These are phyloP conservation scores for Aspergillus cavernicola DNA, from an alignment of 495 filamentous ascomycete species.

Conservation along the genomic window DNA sequence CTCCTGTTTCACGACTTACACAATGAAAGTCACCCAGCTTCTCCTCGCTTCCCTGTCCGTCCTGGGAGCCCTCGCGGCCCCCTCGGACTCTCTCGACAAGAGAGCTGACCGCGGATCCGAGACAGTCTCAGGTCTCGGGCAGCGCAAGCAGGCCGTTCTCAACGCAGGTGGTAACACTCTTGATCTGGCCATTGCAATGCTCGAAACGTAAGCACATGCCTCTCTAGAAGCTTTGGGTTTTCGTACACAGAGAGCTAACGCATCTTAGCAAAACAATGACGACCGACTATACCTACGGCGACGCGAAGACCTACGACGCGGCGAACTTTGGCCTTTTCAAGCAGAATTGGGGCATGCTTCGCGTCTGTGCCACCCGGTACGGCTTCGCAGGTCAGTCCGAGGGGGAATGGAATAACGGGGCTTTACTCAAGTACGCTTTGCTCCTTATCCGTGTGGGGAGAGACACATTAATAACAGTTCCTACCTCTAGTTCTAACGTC, in stretches of 20 bases:
- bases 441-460: not conserved
- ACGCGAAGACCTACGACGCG: slow-evolving; percentile 24
- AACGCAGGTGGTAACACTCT: slow-evolving; percentile 33
- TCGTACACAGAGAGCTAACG: not conserved
- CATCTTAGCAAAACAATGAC: slow-evolving; percentile 22
- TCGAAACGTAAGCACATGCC: slow-evolving; percentile 27
- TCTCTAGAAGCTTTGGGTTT: no score
- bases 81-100: not conserved
- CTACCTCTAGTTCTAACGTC: slow-evolving; percentile 19
- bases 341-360: slow-evolving; percentile 38
- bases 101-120: slow-evolving; percentile 24
- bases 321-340: slow-evolving; percentile 32
- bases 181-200: slow-evolving; percentile 40
- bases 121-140: slow-evolving; percentile 29
- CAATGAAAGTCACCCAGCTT: not conserved
- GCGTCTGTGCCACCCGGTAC: slow-evolving; percentile 17
- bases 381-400: slow-evolving; percentile 19
- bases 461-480: no score
- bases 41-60: not conserved
- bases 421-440: slow-evolving; percentile 22
- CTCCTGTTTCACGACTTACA: not conserved
- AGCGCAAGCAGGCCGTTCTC: slow-evolving; percentile 27
- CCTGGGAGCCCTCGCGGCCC: not conserved
- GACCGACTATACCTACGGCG: slow-evolving; percentile 30
- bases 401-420: slow-evolving; percentile 18